Evolutionary conservation across 1,284 basidiomycete species (phyloP).

Genomic region (Cryptococcus amylolentus): DNA sequence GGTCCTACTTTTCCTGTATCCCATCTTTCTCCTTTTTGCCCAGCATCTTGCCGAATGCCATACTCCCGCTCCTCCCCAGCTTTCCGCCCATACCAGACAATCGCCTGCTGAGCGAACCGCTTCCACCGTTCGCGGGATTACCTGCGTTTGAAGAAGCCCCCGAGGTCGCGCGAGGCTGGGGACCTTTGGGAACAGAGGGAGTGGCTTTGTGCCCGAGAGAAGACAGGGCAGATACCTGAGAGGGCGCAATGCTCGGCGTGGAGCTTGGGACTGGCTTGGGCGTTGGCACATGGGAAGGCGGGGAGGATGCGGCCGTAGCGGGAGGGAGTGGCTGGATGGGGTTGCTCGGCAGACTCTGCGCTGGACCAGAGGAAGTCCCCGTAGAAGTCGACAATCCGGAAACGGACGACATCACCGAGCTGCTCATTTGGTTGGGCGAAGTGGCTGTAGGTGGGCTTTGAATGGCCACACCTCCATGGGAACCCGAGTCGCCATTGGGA

Average conservation of each 20-base stretch:
- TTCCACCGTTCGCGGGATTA: conserved; percentile 14
- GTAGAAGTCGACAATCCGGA: conserved; percentile 8
- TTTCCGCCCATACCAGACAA: conserved; percentile 36
- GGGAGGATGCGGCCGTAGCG: background rate
- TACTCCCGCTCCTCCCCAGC: conserved; percentile 36
- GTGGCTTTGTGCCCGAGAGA: conserved; percentile 12
- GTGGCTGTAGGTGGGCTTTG: background rate
- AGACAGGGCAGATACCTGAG: conserved; percentile 5
- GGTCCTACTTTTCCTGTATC: conserved; percentile 13
- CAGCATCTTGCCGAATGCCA: conserved; percentile 41
- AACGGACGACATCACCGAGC: conserved; percentile 15
- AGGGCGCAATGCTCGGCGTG: background rate
- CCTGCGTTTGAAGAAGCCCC: too few relatives aligned
- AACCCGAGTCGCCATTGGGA: background rate
- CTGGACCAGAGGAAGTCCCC: background rate
- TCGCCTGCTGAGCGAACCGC: conserved; percentile 25
- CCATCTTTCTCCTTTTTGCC: conserved; percentile 37
- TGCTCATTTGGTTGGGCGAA: conserved; percentile 16
- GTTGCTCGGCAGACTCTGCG: background rate
- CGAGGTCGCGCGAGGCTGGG: too few relatives aligned
- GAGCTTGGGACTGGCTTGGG: conserved; percentile 1
- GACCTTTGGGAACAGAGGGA: conserved; percentile 6
- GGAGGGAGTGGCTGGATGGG: background rate
- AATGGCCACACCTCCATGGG: background rate
- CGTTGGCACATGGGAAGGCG: background rate